Conservation (phyloP, 169 alveolate genomes). For the Plasmodium vinckei region DNA sequence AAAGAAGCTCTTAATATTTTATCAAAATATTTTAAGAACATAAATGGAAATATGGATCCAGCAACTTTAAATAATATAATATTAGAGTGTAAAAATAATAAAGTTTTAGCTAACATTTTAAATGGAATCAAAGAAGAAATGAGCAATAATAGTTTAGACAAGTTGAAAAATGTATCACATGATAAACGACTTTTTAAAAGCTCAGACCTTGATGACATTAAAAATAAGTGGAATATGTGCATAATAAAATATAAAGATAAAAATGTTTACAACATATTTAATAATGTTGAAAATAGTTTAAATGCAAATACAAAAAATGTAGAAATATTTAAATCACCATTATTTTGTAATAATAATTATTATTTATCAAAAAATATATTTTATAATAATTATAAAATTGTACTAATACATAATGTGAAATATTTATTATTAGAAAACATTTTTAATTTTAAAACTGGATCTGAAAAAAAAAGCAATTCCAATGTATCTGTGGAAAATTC, state of each 20-base stretch:
- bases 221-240: conserved; percentile 17
- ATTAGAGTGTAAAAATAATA: too few relatives aligned
- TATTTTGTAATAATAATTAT: conserved; percentile 12
- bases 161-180: not conserved
- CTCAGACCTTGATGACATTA: too few relatives aligned
- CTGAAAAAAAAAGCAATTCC: not conserved
- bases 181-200: not conserved
- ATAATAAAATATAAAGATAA: not conserved
- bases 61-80: too few relatives aligned
- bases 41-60: too few relatives aligned
- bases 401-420: conserved; percentile 19
- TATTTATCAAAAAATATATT: conserved; percentile 19
- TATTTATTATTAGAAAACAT: conserved; percentile 24
- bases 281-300: conserved; percentile 7
- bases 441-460: conserved; percentile 12
- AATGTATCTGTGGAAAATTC: not conserved
- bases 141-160: not conserved
- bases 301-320: conserved; percentile 5
- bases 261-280: not conserved
- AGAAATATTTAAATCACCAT: conserved; percentile 33
- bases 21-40: too few relatives aligned
- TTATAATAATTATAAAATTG: conserved; percentile 39
- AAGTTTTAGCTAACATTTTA: not conserved
- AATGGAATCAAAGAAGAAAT: not conserved
- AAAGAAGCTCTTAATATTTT: too few relatives aligned